phyloP scores from a whole-genome alignment of 192 early-diverging fungal genomes.

The Coemansia sp. region DNA sequence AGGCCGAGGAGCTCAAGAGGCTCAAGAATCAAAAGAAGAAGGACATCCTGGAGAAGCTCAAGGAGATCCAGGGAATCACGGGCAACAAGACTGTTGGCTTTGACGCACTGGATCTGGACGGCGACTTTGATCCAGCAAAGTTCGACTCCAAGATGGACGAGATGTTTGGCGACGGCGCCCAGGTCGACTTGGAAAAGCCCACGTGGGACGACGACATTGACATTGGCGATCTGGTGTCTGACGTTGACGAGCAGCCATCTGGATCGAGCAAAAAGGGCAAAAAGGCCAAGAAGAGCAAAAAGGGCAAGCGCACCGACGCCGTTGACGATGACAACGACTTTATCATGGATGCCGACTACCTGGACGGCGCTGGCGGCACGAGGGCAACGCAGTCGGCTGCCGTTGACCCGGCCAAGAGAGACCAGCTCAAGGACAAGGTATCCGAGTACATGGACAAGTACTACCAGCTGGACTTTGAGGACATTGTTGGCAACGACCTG shows the following conservation, averaged over 20 bases:
- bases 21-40: constrained; percentile 91
- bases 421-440: constrained; percentile 56
- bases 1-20: constrained; percentile 86
- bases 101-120: constrained; percentile 81
- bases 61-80: constrained; percentile 86
- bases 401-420: constrained; percentile 10
- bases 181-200: constrained; percentile 74
- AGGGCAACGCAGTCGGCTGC: neutral
- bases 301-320: constrained; percentile 6
- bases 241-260: constrained; percentile 27
- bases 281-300: constrained; percentile 40
- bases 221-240: constrained; percentile 64
- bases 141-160: constrained; percentile 86
- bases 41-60: constrained; percentile 80
- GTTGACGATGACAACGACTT: constrained; percentile 68
- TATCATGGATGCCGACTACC: constrained; percentile 91
- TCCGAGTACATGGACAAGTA: constrained; percentile 86
- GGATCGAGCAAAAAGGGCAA: constrained; percentile 25
- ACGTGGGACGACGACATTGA: constrained; percentile 89
- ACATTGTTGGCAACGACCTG: constrained; percentile 79
- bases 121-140: constrained; percentile 89
- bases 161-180: constrained; percentile 58
- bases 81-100: constrained; percentile 72
- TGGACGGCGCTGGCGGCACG: constrained; percentile 65
- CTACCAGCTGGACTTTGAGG: constrained; percentile 92